Conservation (phyloP, 1,139 yeast genomes). For the Hyphopichia wangnamkhiaoensis region DNA sequence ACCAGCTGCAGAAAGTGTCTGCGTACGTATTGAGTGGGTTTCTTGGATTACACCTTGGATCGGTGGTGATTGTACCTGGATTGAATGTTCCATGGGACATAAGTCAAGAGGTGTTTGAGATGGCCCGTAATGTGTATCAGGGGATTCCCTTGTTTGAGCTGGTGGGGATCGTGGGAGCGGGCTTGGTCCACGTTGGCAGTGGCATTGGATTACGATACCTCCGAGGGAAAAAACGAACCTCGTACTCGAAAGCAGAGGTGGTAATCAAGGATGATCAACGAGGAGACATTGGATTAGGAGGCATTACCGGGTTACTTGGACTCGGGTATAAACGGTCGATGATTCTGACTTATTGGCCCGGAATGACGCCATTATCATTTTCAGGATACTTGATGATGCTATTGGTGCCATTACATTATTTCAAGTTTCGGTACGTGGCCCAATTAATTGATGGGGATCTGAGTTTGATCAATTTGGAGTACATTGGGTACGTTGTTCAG, state of each 20-base stretch:
- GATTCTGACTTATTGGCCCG: constrained; percentile 34
- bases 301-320: constrained; percentile 54
- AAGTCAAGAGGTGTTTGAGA: constrained; percentile 59
- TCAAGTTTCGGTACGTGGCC: constrained; percentile 53
- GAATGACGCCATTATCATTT: constrained; percentile 51
- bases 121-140: constrained; percentile 65
- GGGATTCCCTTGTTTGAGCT: constrained; percentile 49
- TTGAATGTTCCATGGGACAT: constrained; percentile 38
- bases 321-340: constrained; percentile 52
- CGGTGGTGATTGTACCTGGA: constrained; percentile 59
- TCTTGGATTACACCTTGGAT: constrained; percentile 56
- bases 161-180: constrained; percentile 48
- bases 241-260: too few species aligned
- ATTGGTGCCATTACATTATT: constrained; percentile 47
- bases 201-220: constrained; percentile 54
- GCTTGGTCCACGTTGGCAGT: constrained; percentile 50
- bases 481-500: constrained; percentile 46
- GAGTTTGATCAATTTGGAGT: constrained; percentile 55
- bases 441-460: constrained; percentile 62
- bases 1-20: constrained; percentile 56
- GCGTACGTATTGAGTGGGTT: constrained; percentile 61
- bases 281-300: constrained; percentile 60
- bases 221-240: constrained; percentile 25
- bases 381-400: constrained; percentile 60
- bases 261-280: constrained; percentile 24